A percentile compares a stretch with the other conserved stretches of the same genome.
phyloP scores from a whole-genome alignment of 805 yeast species.

The Pichia ethanolica region DNA sequence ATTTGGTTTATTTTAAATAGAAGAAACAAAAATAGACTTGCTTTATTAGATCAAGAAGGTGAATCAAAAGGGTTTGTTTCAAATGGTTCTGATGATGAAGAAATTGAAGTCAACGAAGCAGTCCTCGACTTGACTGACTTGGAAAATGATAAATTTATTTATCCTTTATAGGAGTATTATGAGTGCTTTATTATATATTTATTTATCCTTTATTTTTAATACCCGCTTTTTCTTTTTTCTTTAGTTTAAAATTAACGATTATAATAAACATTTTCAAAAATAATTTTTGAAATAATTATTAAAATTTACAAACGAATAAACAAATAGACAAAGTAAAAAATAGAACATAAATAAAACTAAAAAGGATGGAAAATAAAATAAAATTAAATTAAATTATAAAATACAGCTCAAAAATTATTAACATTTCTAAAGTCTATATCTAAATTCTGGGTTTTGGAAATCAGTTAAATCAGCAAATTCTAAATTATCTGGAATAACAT shows the following conservation, averaged over 20 bases:
- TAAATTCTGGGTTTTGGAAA: slow-evolving; percentile 1
- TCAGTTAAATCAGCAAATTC: slow-evolving; percentile 26
- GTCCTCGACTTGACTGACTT: slow-evolving; percentile 47
- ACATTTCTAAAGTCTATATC: neutral
- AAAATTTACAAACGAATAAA: neutral
- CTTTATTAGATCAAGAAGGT: slow-evolving; percentile 13
- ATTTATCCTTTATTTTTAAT: slow-evolving; percentile 22
- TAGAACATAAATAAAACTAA: no score
- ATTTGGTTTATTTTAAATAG: slow-evolving; percentile 37
- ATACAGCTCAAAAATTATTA: neutral
- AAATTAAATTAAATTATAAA: no score
- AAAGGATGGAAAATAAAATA: no score
- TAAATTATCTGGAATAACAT: slow-evolving; percentile 25
- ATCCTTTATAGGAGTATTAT: slow-evolving; percentile 29
- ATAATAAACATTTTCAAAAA: no score
- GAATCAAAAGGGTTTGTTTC: slow-evolving; percentile 24
- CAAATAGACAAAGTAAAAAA: no score
- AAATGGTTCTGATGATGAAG: slow-evolving; percentile 13
- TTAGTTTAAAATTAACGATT: no score
- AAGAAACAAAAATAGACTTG: slow-evolving; percentile 32
- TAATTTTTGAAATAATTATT: neutral
- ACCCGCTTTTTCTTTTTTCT: no score
- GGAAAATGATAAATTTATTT: slow-evolving; percentile 44
- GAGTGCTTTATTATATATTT: slow-evolving; percentile 19
- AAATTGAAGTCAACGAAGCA: slow-evolving; percentile 32